Percentiles rank a stretch among this genome's conserved stretches.
phyloP scores from a whole-genome alignment of 2,329 filamentous ascomycete genomes.

The Phyllosticta citriasiana region DNA sequence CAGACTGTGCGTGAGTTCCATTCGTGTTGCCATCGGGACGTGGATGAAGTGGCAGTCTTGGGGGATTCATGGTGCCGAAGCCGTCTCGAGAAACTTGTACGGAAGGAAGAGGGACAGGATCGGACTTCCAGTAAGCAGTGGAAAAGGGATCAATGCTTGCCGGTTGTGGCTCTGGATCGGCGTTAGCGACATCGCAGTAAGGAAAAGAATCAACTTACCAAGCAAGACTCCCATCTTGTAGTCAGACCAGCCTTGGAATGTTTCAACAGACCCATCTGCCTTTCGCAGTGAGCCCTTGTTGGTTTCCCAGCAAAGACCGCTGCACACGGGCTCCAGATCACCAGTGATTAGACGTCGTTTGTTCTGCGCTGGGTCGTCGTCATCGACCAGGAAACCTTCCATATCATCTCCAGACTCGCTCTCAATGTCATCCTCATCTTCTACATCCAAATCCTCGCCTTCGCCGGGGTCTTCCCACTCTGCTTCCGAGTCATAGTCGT shows the following conservation, averaged over 20 bases:
- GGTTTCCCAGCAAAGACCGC: conserved; percentile 78
- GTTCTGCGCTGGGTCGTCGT: conserved; percentile 55
- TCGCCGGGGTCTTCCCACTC: conserved; percentile 77
- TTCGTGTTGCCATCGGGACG: conserved; percentile 20
- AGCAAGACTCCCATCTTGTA: conserved; percentile 69
- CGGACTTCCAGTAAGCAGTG: conserved; percentile 60
- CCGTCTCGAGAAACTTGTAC: conserved; percentile 13
- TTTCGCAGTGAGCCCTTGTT: conserved; percentile 28
- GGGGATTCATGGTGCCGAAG: conserved; percentile 28
- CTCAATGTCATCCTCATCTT: conserved; percentile 57
- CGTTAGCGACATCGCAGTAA: neutral
- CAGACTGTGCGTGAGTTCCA: conserved; percentile 11
- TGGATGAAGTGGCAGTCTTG: conserved; percentile 32
- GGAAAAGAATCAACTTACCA: conserved; percentile 39
- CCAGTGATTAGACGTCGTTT: conserved; percentile 51
- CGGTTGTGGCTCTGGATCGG: conserved; percentile 29
- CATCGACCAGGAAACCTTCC: conserved; percentile 83
- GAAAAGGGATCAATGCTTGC: conserved; percentile 78
- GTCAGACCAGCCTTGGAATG: conserved; percentile 36
- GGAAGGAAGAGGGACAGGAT: conserved; percentile 15
- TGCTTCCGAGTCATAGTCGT: conserved; percentile 76
- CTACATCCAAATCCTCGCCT: conserved; percentile 54
- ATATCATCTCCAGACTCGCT: conserved; percentile 79
- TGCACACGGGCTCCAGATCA: conserved; percentile 65
- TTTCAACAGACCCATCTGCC: conserved; percentile 35